A percentile compares a stretch with the other conserved stretches of the same genome.
Evolutionary conservation across 2,329 filamentous ascomycete genomes (phyloP).

Genomic region (Dothidotthia symphoricarpi): DNA sequence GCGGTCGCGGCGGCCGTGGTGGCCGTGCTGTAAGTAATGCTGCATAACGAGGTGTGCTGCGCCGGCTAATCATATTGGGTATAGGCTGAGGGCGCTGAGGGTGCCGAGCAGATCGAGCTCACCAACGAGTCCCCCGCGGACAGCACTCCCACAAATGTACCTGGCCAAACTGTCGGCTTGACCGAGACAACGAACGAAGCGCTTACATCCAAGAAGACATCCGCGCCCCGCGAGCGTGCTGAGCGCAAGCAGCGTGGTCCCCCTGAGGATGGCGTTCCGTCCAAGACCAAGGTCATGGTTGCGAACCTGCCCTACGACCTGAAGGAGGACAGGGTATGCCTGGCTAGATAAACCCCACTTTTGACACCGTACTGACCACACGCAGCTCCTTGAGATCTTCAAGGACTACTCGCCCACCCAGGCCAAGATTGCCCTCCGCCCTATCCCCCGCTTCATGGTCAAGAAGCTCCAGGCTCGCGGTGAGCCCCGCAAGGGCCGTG

Average conservation of each 20-base stretch:
- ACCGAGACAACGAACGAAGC: conserved; percentile 55
- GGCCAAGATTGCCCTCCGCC: conserved; percentile 97
- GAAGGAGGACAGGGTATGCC: conserved; percentile 86
- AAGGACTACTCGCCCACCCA: conserved; percentile 85
- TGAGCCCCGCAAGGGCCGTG: conserved; percentile 97
- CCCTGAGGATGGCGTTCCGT: conserved; percentile 93
- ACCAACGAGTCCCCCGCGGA: conserved; percentile 48
- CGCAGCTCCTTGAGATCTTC: conserved; percentile 95
- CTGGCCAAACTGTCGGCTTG: conserved; percentile 51
- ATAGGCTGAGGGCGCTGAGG: conserved; percentile 48
- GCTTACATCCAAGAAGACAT: conserved; percentile 55
- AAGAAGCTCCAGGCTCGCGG: conserved; percentile 99
- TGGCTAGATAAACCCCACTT: background rate
- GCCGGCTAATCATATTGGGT: conserved; percentile 21
- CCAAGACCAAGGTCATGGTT: conserved; percentile 99
- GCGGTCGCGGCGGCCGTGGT: conserved; percentile 60
- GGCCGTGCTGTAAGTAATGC: conserved; percentile 64
- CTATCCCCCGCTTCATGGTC: conserved; percentile 99
- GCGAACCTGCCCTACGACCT: conserved; percentile 98
- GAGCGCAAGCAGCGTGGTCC: conserved; percentile 83
- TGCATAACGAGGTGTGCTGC: background rate
- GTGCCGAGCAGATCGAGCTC: conserved; percentile 47
- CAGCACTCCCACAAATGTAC: conserved; percentile 50
- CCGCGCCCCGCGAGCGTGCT: conserved; percentile 51
- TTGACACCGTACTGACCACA: conserved; percentile 10